phyloP scores from a whole-genome alignment of 345 rosid genomes.

The Murraya koenigii region DNA sequence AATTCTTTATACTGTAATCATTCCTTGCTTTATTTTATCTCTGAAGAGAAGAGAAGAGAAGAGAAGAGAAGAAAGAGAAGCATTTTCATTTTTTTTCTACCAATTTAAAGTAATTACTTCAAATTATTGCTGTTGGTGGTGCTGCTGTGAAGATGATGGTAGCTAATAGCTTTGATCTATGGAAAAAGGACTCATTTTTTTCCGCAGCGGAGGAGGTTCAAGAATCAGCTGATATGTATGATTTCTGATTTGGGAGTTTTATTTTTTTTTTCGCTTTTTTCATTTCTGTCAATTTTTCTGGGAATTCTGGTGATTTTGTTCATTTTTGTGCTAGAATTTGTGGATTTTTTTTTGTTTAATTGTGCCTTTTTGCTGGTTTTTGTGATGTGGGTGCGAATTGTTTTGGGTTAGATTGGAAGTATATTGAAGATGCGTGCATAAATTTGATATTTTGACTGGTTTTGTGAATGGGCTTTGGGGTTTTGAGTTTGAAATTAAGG shows the following conservation, averaged over 20 bases:
- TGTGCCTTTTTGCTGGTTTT: background rate
- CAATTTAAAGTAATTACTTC: background rate
- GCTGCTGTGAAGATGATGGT: constrained; percentile 61
- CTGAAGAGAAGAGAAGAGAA: constrained; percentile 16
- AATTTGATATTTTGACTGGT: background rate
- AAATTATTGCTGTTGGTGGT: constrained; percentile 6
- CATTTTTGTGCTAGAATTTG: background rate
- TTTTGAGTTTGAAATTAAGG: background rate
- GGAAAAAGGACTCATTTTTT: constrained; percentile 86
- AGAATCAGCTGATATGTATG: constrained; percentile 82
- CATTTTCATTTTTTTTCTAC: background rate
- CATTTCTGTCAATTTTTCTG: too few relatives aligned
- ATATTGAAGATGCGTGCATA: background rate
- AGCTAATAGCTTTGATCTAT: constrained; percentile 74
- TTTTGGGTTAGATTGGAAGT: background rate
- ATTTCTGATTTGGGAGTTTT: background rate
- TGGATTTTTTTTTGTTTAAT: background rate
- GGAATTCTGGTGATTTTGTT: background rate
- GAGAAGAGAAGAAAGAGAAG: background rate
- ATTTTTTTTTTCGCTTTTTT: background rate
- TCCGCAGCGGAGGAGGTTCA: constrained; percentile 96
- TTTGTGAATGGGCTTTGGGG: background rate
- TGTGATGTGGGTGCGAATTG: background rate
- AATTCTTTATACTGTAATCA: constrained; percentile 28
- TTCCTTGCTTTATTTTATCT: constrained; percentile 35